Percentiles rank a stretch among this genome's conserved stretches.
phyloP scores from a whole-genome alignment of 331 rosid genomes.

The Prunus yedoensis region DNA sequence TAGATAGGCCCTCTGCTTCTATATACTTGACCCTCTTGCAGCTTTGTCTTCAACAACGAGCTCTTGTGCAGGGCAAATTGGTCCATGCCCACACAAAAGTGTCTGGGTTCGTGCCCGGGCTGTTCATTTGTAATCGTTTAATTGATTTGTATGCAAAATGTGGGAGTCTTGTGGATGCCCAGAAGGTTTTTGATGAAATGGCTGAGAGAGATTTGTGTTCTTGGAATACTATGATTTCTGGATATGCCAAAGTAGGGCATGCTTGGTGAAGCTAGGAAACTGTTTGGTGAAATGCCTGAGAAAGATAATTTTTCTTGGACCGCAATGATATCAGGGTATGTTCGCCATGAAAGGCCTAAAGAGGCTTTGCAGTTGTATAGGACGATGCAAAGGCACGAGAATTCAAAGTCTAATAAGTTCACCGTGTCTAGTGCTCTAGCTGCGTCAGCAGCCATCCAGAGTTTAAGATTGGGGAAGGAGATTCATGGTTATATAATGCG shows the following conservation, averaged over 20 bases:
- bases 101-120: constrained; percentile 47
- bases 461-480: constrained; percentile 59
- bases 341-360: constrained; percentile 34
- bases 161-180: constrained; percentile 52
- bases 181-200: constrained; percentile 59
- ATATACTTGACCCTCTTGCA: constrained; percentile 48
- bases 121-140: constrained; percentile 52
- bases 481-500: constrained; percentile 57
- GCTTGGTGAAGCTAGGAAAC: constrained; percentile 45
- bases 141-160: constrained; percentile 52
- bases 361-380: constrained; percentile 64
- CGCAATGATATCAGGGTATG: constrained; percentile 54
- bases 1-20: constrained; percentile 45
- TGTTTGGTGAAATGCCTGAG: constrained; percentile 62
- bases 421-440: constrained; percentile 55
- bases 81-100: constrained; percentile 52
- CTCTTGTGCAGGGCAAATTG: constrained; percentile 45
- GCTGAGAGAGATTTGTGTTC: constrained; percentile 52
- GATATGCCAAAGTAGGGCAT: constrained; percentile 48
- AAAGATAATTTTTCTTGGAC: constrained; percentile 70
- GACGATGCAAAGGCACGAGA: constrained; percentile 44
- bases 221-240: constrained; percentile 70
- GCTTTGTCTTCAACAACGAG: constrained; percentile 48
- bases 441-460: constrained; percentile 52
- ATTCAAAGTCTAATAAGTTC: constrained; percentile 46